Conservation (phyloP, 139 green algal species). For the Chlorella sorokiniana region DNA sequence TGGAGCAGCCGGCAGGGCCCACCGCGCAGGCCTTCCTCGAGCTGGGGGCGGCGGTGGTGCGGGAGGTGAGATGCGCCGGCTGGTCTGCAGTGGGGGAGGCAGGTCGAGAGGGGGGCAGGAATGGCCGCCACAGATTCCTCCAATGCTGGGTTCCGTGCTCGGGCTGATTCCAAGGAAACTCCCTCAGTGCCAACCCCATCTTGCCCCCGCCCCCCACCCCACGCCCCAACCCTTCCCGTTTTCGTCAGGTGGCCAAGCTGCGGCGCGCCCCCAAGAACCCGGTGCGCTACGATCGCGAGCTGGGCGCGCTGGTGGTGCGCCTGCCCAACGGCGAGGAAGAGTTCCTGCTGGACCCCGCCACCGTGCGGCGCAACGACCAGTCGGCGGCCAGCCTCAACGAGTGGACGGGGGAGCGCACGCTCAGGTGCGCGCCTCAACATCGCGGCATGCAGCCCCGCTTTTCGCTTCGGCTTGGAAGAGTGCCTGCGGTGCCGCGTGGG, state of each 20-base stretch:
- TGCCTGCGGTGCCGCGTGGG: too few relatives aligned
- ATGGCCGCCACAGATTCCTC: not conserved
- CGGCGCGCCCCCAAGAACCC: conserved; percentile 27
- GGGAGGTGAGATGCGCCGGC: conserved; percentile 67
- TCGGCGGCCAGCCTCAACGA: conserved; percentile 82
- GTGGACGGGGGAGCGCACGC: conserved; percentile 84
- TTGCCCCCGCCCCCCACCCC: not conserved
- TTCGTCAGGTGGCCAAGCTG: conserved; percentile 36
- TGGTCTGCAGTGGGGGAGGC: not conserved
- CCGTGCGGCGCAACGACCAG: conserved; percentile 89
- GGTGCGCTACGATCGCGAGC: conserved; percentile 64
- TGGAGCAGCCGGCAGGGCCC: conserved; percentile 75
- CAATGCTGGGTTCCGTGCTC: too few relatives aligned
- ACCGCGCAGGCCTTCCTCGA: conserved; percentile 78
- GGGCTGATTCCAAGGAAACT: too few relatives aligned
- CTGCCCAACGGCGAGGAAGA: conserved; percentile 56
- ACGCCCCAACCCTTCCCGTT: not conserved
- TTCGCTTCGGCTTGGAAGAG: not conserved
- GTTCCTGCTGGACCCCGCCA: conserved; percentile 78
- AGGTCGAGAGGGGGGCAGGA: not conserved
- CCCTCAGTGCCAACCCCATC: too few relatives aligned
- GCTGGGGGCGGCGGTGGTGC: conserved; percentile 91
- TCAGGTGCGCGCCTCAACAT: conserved; percentile 3
- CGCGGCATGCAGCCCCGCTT: not conserved
- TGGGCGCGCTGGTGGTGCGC: conserved; percentile 57